A percentile compares a stretch with the other conserved stretches of the same genome.
Conservation (phyloP, 1,284 basidiomycete species). For the Leccinum griseonigrum region DNA sequence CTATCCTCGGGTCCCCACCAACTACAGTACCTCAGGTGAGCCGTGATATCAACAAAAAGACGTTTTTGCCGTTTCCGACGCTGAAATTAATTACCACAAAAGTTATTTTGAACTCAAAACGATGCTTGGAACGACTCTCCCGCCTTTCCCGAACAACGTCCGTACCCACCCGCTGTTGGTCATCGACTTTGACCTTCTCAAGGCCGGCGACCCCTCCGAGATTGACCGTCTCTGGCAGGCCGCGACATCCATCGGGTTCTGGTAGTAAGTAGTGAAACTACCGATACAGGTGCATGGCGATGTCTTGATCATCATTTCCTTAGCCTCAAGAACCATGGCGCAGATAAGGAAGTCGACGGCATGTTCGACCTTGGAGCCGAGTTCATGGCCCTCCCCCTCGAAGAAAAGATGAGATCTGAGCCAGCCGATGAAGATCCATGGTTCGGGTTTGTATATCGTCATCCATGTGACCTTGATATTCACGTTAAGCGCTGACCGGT, state of each 20-base stretch:
- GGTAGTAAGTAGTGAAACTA: neutral
- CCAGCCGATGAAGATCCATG: neutral
- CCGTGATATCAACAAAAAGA: neutral
- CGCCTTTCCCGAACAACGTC: neutral
- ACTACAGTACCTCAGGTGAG: neutral
- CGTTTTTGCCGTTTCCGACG: neutral
- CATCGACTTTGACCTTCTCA: neutral
- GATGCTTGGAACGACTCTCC: neutral
- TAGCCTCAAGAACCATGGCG: neutral
- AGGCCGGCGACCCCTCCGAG: neutral
- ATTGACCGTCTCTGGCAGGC: neutral
- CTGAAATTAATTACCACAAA: neutral
- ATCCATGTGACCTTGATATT: neutral
- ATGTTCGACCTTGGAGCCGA: neutral
- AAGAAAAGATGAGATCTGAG: neutral
- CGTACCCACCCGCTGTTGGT: neutral
- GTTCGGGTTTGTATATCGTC: neutral
- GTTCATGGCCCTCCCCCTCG: neutral
- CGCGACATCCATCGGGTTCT: neutral
- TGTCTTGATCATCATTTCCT: neutral
- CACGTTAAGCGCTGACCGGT: neutral
- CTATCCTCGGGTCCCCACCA: neutral
- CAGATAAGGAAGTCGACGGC: neutral
- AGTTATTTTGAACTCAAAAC: neutral
- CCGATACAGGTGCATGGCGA: neutral